These are phyloP conservation scores for Schoenoplectus triqueter DNA, from an alignment of 202 grass and related monocot species.

Conservation along the genomic window DNA sequence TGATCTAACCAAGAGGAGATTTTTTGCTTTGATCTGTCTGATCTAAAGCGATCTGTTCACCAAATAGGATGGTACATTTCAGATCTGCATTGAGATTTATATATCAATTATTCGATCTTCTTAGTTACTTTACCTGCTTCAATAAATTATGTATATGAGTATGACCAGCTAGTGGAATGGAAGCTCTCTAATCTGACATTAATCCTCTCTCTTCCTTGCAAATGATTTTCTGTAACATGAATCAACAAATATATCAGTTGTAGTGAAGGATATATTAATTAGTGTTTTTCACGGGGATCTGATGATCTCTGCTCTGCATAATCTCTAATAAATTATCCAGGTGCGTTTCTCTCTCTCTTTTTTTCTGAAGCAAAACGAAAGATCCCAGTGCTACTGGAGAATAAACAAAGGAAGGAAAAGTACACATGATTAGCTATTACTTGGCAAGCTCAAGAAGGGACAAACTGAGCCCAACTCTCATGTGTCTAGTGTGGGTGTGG, in stretches of 20 bases:
- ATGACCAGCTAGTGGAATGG: too few relatives aligned
- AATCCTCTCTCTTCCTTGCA: too few relatives aligned
- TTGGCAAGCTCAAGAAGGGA: conserved; percentile 18
- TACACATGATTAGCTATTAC: too few relatives aligned
- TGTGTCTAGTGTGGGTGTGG: conserved; percentile 8
- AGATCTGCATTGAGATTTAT: too few relatives aligned
- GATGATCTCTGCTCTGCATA: background rate
- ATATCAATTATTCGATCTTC: too few relatives aligned
- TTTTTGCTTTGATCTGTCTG: too few relatives aligned
- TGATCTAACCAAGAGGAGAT: conserved; percentile 35
- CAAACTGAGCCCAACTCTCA: conserved; percentile 35
- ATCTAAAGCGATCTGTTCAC: too few relatives aligned
- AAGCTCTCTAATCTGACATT: too few relatives aligned
- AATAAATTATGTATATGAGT: too few relatives aligned
- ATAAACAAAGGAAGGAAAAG: background rate
- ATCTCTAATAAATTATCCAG: conserved; percentile 12
- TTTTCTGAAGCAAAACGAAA: background rate
- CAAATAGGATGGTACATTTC: too few relatives aligned
- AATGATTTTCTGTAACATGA: too few relatives aligned
- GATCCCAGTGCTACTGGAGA: background rate
- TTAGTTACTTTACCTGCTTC: too few relatives aligned
- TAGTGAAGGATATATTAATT: background rate
- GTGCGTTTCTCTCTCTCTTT: background rate
- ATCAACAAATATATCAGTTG: background rate
- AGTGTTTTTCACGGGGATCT: conserved; percentile 25